Percentiles rank a stretch among this genome's conserved stretches.
phyloP scores from a whole-genome alignment of 2,329 filamentous ascomycete genomes.

The Calcarisporium arbuscula region DNA sequence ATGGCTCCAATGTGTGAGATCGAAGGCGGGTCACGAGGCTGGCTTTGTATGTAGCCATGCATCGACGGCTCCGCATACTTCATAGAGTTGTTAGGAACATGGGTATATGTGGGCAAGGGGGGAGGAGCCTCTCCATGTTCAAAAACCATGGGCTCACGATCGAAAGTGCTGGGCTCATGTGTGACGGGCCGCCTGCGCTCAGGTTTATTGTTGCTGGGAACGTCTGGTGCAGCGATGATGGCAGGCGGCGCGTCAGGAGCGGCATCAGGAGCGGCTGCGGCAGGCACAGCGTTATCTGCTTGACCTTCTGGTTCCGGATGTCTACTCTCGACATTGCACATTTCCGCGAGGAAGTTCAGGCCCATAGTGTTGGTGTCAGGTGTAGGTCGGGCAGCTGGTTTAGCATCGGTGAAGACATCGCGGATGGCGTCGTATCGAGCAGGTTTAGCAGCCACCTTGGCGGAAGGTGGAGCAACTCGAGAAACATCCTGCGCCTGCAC shows the following conservation, averaged over 20 bases:
- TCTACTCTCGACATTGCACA: conserved; percentile 25
- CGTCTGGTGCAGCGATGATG: too few relatives aligned
- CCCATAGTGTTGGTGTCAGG: conserved; percentile 17
- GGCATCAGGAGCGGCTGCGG: conserved; percentile 3
- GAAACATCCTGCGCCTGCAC: conserved; percentile 21
- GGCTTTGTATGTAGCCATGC: conserved; percentile 16
- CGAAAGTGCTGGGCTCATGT: conserved; percentile 15
- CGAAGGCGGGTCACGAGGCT: conserved; percentile 8
- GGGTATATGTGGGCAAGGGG: conserved; percentile 13
- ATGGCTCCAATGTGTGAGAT: conserved; percentile 17
- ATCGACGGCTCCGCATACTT: conserved; percentile 17
- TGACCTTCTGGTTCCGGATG: conserved; percentile 15
- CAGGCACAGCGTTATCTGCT: conserved; percentile 2
- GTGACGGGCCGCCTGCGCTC: too few relatives aligned
- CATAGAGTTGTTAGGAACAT: conserved; percentile 16
- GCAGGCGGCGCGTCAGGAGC: too few relatives aligned
- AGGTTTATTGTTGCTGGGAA: too few relatives aligned
- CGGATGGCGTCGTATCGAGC: conserved; percentile 31
- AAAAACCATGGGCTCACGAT: too few relatives aligned
- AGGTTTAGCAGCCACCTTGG: conserved; percentile 21
- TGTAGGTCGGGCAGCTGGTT: conserved; percentile 20
- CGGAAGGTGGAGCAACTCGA: conserved; percentile 14
- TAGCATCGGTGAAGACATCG: conserved; percentile 34
- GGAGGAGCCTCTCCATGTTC: too few relatives aligned
- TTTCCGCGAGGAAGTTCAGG: conserved; percentile 27